Base-by-base conservation (phyloP, 768 basidiomycete genomes). In the Boletus coccyginus region DNA sequence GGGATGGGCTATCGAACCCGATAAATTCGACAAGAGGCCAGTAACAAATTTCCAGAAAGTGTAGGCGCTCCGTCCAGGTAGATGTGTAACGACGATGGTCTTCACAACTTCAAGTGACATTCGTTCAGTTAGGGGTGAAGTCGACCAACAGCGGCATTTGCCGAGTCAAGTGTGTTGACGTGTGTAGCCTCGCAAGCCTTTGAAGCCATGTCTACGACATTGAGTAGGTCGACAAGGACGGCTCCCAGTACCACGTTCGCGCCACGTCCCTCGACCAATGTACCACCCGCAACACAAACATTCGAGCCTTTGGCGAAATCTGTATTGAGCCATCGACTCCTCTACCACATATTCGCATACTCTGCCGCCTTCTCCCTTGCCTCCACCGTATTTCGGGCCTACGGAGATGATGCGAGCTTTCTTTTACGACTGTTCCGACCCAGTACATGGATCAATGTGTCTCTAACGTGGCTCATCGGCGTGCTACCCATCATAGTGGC, bases 251-350 rank as follows among this genome's bases (percentile, higher is more conserved):
- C 72, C 1, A 67, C 61, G 19, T 61, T 67, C 32, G 60, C 61
- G 1, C 62, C 77, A n/a, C 81, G 81, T 48, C 72, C 83, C 0
- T 71, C 85, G 2, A 82, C 83, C 0, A 72, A 78, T 1, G 71
- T 90, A 7, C 85, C 87, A 1, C 76, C 84, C 0, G 69, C 88
- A 2, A 71, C 78, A 7, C 79, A 84, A 60, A 71, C 76, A 1
- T 91, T 84, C 65, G 85, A 88, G 59, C 87, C 87, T 10, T 78
- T 83, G 44, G 80, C 84, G 2, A 88, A 86, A 64, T 70, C 78
- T 3, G 76, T 86, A 7, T 77, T 91, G 45, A 79, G 76, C 49
- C 82, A 83, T 62, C 81, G 88, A 40, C 79, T 89, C 8, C 72
- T 80, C 24, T 75, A 77, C 59, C 74, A 73, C 56, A 77, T 86